Conservation (phyloP, 345 rosid genomes). For the Microthlaspi erraticum region DNA sequence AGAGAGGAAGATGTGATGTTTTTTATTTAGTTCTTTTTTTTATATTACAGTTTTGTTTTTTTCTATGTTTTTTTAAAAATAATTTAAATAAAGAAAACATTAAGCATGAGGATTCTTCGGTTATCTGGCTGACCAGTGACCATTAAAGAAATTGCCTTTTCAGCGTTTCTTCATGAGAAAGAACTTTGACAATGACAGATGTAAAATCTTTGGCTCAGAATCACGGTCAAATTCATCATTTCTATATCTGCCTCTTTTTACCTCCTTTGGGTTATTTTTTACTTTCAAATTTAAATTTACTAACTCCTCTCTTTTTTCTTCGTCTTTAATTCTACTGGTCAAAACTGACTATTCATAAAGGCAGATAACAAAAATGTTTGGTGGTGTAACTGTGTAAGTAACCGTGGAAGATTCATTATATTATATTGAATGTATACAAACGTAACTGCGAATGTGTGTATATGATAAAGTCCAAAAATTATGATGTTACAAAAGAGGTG, state of each 20-base stretch:
- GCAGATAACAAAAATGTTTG: slow-evolving; percentile 17
- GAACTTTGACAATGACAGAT: slow-evolving; percentile 42
- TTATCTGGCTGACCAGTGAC: slow-evolving; percentile 44
- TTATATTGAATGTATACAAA: slow-evolving; percentile 1
- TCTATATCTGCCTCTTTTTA: slow-evolving; percentile 32
- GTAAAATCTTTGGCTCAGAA: slow-evolving; percentile 41
- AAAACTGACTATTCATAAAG: slow-evolving; percentile 28
- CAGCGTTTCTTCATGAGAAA: slow-evolving; percentile 35
- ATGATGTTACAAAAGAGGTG: slow-evolving; percentile 36
- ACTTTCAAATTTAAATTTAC: slow-evolving; percentile 21
- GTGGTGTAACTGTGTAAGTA: too few species aligned
- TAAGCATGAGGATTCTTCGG: slow-evolving; percentile 47
- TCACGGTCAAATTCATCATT: slow-evolving; percentile 41
- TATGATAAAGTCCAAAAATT: slow-evolving; percentile 27
- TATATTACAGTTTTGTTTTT: slow-evolving; percentile 24
- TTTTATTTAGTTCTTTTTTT: background rate
- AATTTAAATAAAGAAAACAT: background rate
- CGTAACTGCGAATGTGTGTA: slow-evolving; percentile 28
- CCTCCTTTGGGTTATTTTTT: slow-evolving; percentile 19
- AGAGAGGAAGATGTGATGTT: slow-evolving; percentile 47
- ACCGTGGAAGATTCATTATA: slow-evolving; percentile 33
- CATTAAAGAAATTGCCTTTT: slow-evolving; percentile 47
- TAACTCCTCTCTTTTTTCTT: slow-evolving; percentile 14
- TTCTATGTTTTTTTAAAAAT: slow-evolving; percentile 1
- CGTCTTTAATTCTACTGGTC: slow-evolving; percentile 28